A percentile compares a stretch with the other conserved stretches of the same genome.
phyloP scores from a whole-genome alignment of 2,329 filamentous ascomycete genomes.

The Sphaerulina populicola region DNA sequence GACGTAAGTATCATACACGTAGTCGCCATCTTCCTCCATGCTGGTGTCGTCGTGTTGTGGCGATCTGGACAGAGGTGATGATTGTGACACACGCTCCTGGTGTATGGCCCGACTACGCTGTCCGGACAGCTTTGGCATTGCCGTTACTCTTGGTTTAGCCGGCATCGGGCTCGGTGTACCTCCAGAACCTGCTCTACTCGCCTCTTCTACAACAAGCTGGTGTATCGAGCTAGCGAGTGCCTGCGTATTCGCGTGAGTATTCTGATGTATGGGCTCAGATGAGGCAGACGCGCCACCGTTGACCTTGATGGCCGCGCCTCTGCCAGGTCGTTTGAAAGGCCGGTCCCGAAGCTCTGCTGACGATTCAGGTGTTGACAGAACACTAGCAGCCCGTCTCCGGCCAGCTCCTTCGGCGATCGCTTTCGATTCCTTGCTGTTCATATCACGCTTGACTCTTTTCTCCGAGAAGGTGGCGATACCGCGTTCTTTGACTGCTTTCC shows the following conservation, averaged over 20 bases:
- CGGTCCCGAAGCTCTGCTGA: neutral
- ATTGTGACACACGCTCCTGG: slow-evolving; percentile 14
- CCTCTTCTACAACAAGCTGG: slow-evolving; percentile 25
- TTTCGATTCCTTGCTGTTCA: slow-evolving; percentile 11
- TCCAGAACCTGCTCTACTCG: slow-evolving; percentile 10
- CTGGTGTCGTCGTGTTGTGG: slow-evolving; percentile 32
- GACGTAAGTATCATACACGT: slow-evolving; percentile 56
- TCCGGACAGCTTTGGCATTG: slow-evolving; percentile 24
- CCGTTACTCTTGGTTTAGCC: slow-evolving; percentile 20
- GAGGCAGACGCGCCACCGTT: slow-evolving; percentile 1
- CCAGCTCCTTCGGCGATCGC: slow-evolving; percentile 6
- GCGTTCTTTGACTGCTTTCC: slow-evolving; percentile 17
- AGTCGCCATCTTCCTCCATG: slow-evolving; percentile 44
- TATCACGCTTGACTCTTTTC: slow-evolving; percentile 14
- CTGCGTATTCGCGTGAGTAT: slow-evolving; percentile 12
- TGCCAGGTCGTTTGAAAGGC: slow-evolving; percentile 23
- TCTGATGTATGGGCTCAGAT: neutral
- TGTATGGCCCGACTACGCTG: slow-evolving; percentile 25
- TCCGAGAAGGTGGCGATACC: slow-evolving; percentile 27
- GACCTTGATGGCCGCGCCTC: slow-evolving; percentile 15
- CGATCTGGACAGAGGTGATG: slow-evolving; percentile 4
- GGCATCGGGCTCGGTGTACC: neutral
- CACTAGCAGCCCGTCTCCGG: slow-evolving; percentile 6
- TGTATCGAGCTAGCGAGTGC: slow-evolving; percentile 25
- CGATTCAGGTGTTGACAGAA: slow-evolving; percentile 2